A percentile compares a stretch with the other conserved stretches of the same genome.
These are phyloP conservation scores for Berberis vulgaris DNA, from an alignment of 164 flowering plant genomes.

Conservation along the genomic window DNA sequence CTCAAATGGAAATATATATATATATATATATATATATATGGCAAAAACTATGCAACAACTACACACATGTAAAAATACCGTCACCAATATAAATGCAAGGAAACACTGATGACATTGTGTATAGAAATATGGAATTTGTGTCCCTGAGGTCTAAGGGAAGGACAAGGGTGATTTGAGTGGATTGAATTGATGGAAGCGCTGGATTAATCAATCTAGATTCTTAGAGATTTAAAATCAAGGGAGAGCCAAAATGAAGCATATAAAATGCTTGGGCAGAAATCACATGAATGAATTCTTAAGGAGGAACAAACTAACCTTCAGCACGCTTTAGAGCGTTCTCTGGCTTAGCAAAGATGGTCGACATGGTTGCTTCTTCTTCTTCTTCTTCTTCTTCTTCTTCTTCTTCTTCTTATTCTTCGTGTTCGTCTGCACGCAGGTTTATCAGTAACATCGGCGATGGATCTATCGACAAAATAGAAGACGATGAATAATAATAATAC, in stretches of 20 bases:
- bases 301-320: conserved; percentile 12
- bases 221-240: background rate
- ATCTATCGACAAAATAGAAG: too few species aligned
- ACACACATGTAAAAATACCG: too few species aligned
- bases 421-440: too few species aligned
- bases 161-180: too few species aligned
- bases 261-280: background rate
- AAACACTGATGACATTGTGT: background rate
- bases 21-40: background rate
- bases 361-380: too few species aligned
- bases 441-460: too few species aligned
- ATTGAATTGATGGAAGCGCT: too few species aligned
- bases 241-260: background rate
- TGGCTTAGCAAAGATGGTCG: conserved; percentile 24
- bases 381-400: too few species aligned
- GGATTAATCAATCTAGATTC: background rate
- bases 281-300: background rate
- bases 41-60: background rate
- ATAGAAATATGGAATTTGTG: too few species aligned
- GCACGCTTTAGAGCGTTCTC: conserved; percentile 32
- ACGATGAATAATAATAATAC: too few species aligned
- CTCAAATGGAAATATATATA: background rate
- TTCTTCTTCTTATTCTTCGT: too few species aligned
- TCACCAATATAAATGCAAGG: background rate
- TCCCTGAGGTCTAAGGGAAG: too few species aligned